phyloP scores from a whole-genome alignment of 768 basidiomycete species.

The Albatrellus ellisii region DNA sequence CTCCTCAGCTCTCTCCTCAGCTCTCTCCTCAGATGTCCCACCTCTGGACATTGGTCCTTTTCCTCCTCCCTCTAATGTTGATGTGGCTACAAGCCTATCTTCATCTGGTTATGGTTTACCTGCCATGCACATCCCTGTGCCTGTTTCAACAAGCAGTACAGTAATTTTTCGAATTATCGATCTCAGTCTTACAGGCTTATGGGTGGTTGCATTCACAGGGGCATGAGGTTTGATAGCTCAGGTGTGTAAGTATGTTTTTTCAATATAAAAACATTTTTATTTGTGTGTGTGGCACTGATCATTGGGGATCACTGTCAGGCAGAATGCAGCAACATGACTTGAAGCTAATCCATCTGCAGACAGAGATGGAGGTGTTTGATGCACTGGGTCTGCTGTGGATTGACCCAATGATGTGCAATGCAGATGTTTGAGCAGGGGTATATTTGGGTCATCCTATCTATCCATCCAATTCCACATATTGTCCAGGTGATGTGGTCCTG shows the following conservation, averaged over 20 bases:
- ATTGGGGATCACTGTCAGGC: neutral
- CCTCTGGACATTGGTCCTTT: no score
- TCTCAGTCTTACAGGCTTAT: neutral
- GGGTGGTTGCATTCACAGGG: slow-evolving; percentile 25
- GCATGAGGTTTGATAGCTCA: slow-evolving; percentile 76
- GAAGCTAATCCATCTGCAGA: slow-evolving; percentile 41
- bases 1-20: no score
- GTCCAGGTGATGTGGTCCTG: no score
- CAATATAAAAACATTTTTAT: neutral
- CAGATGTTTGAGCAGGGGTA: slow-evolving; percentile 50
- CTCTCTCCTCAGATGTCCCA: no score
- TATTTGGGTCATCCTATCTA: no score
- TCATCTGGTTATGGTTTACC: no score
- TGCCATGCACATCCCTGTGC: no score
- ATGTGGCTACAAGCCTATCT: no score
- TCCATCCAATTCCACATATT: no score
- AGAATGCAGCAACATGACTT: slow-evolving; percentile 58
- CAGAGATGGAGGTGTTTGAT: slow-evolving; percentile 63
- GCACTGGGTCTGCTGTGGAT: slow-evolving; percentile 58
- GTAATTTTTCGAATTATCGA: neutral
- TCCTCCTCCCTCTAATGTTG: no score
- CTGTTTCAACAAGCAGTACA: no score
- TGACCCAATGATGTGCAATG: slow-evolving; percentile 60
- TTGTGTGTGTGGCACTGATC: neutral
- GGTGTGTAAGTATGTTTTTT: slow-evolving; percentile 45